Percentiles rank a stretch among this genome's conserved stretches.
Conservation (phyloP, 2,329 filamentous ascomycete species). For the Rhinocladiella mackenziei region DNA sequence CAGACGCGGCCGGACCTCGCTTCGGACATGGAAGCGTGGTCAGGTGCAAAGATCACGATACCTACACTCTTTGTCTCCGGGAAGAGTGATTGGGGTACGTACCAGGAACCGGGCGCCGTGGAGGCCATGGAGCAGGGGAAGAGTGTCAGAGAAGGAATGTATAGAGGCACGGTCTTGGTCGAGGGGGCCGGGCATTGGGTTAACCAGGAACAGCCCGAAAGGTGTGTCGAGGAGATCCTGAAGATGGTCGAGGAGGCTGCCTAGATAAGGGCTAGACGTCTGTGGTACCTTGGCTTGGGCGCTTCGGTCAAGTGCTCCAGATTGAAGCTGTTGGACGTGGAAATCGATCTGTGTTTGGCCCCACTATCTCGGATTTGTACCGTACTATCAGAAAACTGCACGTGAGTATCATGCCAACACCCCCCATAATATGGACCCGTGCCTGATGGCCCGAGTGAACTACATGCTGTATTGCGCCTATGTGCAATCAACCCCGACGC, state of each 20-base stretch:
- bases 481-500: slow-evolving; percentile 14
- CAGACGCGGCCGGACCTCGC: slow-evolving; percentile 49
- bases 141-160: slow-evolving; percentile 53
- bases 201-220: slow-evolving; percentile 61
- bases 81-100: slow-evolving; percentile 63
- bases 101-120: slow-evolving; percentile 61
- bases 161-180: slow-evolving; percentile 49
- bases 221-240: slow-evolving; percentile 48
- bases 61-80: slow-evolving; percentile 61
- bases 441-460: slow-evolving; percentile 1
- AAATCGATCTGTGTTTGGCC: too few species aligned
- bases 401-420: slow-evolving; percentile 12
- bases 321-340: too few species aligned
- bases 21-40: slow-evolving; percentile 56
- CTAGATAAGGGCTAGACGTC: too few species aligned
- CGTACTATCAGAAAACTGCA: slow-evolving; percentile 8
- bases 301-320: too few species aligned
- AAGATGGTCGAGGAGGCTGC: too few species aligned
- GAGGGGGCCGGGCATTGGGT: slow-evolving; percentile 66
- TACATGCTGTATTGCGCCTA: background rate
- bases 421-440: slow-evolving; percentile 3
- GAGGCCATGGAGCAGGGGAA: slow-evolving; percentile 55
- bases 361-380: too few species aligned
- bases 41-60: slow-evolving; percentile 58
- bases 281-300: too few species aligned